A percentile compares a stretch with the other conserved stretches of the same genome.
phyloP scores from a whole-genome alignment of 2,329 filamentous ascomycete species.

The Paecilomyces sp. region DNA sequence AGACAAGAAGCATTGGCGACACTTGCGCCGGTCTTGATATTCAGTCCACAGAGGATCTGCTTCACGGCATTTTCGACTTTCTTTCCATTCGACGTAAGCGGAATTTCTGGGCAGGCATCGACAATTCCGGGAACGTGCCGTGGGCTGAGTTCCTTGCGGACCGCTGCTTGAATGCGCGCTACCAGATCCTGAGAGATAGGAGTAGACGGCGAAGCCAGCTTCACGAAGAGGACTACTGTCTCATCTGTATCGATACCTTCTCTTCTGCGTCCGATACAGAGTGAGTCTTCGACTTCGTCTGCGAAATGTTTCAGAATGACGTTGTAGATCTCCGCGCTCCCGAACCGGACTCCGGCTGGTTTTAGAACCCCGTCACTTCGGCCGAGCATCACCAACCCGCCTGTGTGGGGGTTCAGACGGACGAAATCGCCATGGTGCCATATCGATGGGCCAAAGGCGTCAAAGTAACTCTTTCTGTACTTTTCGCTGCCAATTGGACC shows the following conservation, averaged over 20 bases:
- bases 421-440: slow-evolving; percentile 98
- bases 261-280: slow-evolving; percentile 74
- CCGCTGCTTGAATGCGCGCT: slow-evolving; percentile 56
- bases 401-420: slow-evolving; percentile 60
- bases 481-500: slow-evolving; percentile 64
- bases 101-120: slow-evolving; percentile 78
- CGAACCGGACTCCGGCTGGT: slow-evolving; percentile 84
- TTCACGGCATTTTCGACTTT: slow-evolving; percentile 98
- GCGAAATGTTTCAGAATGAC: slow-evolving; percentile 79
- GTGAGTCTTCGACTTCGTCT: slow-evolving; percentile 69
- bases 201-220: slow-evolving; percentile 48
- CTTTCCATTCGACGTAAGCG: slow-evolving; percentile 89
- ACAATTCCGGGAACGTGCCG: slow-evolving; percentile 82
- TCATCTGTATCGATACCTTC: slow-evolving; percentile 68
- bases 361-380: slow-evolving; percentile 90
- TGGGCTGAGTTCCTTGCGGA: slow-evolving; percentile 74
- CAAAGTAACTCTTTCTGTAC: slow-evolving; percentile 82
- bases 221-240: slow-evolving; percentile 80
- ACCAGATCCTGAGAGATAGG: slow-evolving; percentile 55
- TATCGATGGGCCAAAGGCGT: slow-evolving; percentile 59
- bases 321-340: slow-evolving; percentile 93
- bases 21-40: slow-evolving; percentile 82
- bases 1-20: slow-evolving; percentile 88
- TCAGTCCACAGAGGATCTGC: slow-evolving; percentile 82
- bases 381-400: slow-evolving; percentile 83